These are phyloP conservation scores for Neurospora cerealis DNA, from an alignment of 495 filamentous ascomycete genomes.

Conservation along the genomic window DNA sequence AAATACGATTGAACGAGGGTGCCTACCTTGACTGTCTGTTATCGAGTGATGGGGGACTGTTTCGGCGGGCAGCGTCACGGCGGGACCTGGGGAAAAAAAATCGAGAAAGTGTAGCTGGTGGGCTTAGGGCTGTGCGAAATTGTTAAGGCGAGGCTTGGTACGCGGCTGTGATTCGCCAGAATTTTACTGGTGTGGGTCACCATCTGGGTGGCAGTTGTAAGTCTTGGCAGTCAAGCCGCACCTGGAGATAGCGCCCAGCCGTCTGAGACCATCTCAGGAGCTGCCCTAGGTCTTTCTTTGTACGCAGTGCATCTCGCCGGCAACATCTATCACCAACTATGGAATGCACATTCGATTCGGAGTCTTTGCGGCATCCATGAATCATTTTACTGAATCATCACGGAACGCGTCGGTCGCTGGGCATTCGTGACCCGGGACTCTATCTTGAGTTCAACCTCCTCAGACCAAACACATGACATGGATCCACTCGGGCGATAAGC, in stretches of 20 bases:
- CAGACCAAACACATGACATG: background rate
- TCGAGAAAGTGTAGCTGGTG: slow-evolving; percentile 25
- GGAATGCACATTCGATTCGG: background rate
- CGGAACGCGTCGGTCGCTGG: background rate
- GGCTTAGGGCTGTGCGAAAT: slow-evolving; percentile 28
- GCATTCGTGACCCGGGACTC: background rate
- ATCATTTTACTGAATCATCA: background rate
- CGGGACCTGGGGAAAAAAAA: slow-evolving; percentile 30
- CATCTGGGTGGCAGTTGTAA: background rate
- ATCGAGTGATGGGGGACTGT: slow-evolving; percentile 31
- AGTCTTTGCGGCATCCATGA: background rate
- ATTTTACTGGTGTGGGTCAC: background rate
- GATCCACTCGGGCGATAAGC: background rate
- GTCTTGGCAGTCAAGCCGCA: background rate
- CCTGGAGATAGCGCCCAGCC: background rate
- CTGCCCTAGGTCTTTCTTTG: background rate
- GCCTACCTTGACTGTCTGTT: slow-evolving; percentile 39
- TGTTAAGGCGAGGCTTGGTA: slow-evolving; percentile 11
- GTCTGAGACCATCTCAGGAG: background rate
- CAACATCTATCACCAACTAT: background rate
- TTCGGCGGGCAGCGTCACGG: slow-evolving; percentile 22
- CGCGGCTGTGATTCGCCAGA: background rate
- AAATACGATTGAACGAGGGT: slow-evolving; percentile 1
- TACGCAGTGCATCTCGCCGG: background rate
- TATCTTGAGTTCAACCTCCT: background rate